phyloP scores from a whole-genome alignment of 129 eudicot genomes.

The Lactuca saligna region DNA sequence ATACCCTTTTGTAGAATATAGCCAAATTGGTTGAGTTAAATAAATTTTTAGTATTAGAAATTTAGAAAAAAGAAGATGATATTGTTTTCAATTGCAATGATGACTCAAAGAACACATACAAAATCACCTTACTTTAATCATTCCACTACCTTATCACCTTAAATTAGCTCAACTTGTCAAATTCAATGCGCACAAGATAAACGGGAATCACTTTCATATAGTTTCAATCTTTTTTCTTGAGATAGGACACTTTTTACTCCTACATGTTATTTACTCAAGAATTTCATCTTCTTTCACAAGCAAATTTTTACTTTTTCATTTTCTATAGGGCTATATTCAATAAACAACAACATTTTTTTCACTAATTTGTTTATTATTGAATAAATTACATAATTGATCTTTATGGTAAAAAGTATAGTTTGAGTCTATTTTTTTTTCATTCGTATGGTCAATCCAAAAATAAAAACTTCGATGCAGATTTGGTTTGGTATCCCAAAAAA shows the following conservation, averaged over 20 bases:
- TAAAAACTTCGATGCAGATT: too few relatives aligned
- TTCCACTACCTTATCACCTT: slow-evolving; percentile 19
- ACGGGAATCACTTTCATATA: background rate
- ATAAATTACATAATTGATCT: too few relatives aligned
- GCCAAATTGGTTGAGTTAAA: background rate
- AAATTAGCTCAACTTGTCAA: slow-evolving; percentile 4
- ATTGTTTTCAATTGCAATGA: slow-evolving; percentile 22
- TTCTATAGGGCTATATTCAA: background rate
- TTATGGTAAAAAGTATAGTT: too few relatives aligned
- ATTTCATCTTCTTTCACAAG: background rate
- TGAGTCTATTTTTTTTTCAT: too few relatives aligned
- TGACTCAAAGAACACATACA: slow-evolving; percentile 7
- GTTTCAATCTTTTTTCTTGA: slow-evolving; percentile 12
- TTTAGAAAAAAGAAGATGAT: background rate
- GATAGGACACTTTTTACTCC: slow-evolving; percentile 2
- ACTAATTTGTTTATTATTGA: too few relatives aligned
- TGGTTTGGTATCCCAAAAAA: too few relatives aligned
- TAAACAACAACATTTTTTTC: background rate
- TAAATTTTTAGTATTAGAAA: background rate
- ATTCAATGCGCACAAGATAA: background rate
- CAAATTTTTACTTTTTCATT: background rate
- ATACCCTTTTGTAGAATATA: background rate
- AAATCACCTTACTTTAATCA: slow-evolving; percentile 5
- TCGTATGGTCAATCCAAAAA: too few relatives aligned
- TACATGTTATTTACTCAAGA: background rate